These are phyloP conservation scores for Trametes maxima DNA, from an alignment of 768 basidiomycete genomes.

Conservation along the genomic window DNA sequence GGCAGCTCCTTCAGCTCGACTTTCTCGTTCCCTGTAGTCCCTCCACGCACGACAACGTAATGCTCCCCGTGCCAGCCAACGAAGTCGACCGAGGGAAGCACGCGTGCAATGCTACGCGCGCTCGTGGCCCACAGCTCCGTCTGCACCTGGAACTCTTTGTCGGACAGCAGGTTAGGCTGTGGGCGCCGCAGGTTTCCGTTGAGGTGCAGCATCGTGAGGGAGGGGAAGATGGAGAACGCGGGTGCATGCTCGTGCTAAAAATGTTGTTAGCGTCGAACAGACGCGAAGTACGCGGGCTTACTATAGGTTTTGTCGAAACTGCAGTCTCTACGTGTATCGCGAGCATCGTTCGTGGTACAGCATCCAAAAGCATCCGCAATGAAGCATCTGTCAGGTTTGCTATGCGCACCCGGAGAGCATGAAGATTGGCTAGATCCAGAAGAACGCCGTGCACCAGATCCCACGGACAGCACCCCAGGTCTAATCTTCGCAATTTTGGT, in stretches of 20 bases:
- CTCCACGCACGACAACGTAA: conserved; percentile 59
- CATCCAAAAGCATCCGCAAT: conserved; percentile 35
- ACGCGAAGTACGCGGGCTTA: conserved; percentile 30
- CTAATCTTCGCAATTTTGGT: conserved; percentile 52
- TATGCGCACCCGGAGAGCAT: conserved; percentile 61
- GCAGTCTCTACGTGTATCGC: conserved; percentile 56
- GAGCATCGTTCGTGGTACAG: conserved; percentile 44
- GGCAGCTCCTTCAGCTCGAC: conserved; percentile 64
- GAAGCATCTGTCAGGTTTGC: conserved; percentile 46
- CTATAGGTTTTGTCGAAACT: conserved; percentile 53
- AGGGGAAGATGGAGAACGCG: conserved; percentile 48
- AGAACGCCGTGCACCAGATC: conserved; percentile 55
- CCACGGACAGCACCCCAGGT: conserved; percentile 69
- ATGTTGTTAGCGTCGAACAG: background rate
- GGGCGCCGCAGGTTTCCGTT: conserved; percentile 51
- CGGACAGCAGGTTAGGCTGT: conserved; percentile 57
- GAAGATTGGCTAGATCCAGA: conserved; percentile 51
- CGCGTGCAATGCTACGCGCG: conserved; percentile 52
- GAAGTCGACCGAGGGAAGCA: conserved; percentile 59
- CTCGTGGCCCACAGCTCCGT: conserved; percentile 57
- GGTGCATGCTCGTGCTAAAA: conserved; percentile 55
- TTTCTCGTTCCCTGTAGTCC: conserved; percentile 10
- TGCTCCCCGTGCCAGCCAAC: conserved; percentile 77
- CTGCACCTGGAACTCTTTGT: conserved; percentile 60
- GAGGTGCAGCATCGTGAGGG: conserved; percentile 63